These are phyloP conservation scores for Purshia tridentata DNA, from an alignment of 306 rosid genomes.

Conservation along the genomic window DNA sequence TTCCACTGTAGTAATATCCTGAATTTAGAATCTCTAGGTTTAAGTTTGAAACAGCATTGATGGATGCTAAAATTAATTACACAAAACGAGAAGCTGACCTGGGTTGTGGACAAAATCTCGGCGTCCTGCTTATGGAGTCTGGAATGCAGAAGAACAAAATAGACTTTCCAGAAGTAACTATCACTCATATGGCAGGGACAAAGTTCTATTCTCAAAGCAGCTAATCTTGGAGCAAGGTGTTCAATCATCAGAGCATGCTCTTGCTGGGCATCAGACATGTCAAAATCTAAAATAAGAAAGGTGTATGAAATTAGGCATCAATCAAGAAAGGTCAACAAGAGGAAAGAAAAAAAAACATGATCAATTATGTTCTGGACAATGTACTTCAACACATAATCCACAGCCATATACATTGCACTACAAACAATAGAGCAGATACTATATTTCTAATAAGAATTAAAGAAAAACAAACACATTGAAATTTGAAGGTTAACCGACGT, in stretches of 20 bases:
- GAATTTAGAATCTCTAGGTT: background rate
- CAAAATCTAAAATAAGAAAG: slow-evolving; percentile 64
- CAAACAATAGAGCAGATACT: slow-evolving; percentile 3
- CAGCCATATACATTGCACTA: background rate
- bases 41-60: background rate
- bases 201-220: slow-evolving; percentile 90
- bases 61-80: background rate
- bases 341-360: background rate
- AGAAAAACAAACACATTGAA: background rate
- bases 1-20: background rate
- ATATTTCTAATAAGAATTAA: background rate
- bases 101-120: slow-evolving; percentile 69
- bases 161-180: slow-evolving; percentile 95
- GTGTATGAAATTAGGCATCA: slow-evolving; percentile 28
- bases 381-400: background rate
- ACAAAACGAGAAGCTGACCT: slow-evolving; percentile 46
- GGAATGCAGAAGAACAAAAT: slow-evolving; percentile 91
- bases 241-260: slow-evolving; percentile 72
- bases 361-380: background rate
- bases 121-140: slow-evolving; percentile 85
- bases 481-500: background rate
- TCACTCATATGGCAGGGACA: slow-evolving; percentile 96
- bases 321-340: background rate
- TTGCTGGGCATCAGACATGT: slow-evolving; percentile 72
- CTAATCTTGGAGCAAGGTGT: slow-evolving; percentile 77